A percentile compares a stretch with the other conserved stretches of the same genome.
Evolutionary conservation across 177 flowering plant genomes (phyloP).

Genomic region (Vitis hybrid): DNA sequence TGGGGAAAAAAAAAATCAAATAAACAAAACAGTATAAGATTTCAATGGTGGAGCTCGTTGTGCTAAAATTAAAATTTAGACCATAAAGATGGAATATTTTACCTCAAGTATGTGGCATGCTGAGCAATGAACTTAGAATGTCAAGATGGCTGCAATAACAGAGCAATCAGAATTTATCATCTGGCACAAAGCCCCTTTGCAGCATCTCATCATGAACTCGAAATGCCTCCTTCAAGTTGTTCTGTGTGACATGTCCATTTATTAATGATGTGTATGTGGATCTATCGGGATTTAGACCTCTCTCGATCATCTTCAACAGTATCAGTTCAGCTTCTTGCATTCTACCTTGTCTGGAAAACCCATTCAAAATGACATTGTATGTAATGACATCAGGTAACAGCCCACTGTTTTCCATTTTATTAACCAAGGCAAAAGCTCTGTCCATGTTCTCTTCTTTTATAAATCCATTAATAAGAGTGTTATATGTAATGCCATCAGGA

Average conservation of each 20-base stretch:
- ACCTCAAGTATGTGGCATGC: too few relatives aligned
- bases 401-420: constrained; percentile 64
- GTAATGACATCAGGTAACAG: constrained; percentile 61
- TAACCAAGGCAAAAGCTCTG: constrained; percentile 47
- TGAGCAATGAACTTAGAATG: neutral
- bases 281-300: constrained; percentile 67
- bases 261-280: constrained; percentile 68
- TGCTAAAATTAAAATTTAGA: too few relatives aligned
- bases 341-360: constrained; percentile 67
- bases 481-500: constrained; percentile 72
- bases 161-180: constrained; percentile 61
- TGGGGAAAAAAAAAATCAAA: too few relatives aligned
- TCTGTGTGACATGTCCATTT: constrained; percentile 66
- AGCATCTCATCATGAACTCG: constrained; percentile 90
- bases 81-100: too few relatives aligned
- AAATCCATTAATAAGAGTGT: constrained; percentile 78
- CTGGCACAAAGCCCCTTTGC: constrained; percentile 75
- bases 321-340: constrained; percentile 68
- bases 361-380: constrained; percentile 59
- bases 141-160: neutral
- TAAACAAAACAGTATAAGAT: too few relatives aligned
- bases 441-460: constrained; percentile 61
- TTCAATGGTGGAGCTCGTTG: too few relatives aligned
- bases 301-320: constrained; percentile 57
- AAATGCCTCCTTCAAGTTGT: constrained; percentile 80